Conservation (phyloP, 2,329 filamentous ascomycete species). For the Colletotrichum falcatum region DNA sequence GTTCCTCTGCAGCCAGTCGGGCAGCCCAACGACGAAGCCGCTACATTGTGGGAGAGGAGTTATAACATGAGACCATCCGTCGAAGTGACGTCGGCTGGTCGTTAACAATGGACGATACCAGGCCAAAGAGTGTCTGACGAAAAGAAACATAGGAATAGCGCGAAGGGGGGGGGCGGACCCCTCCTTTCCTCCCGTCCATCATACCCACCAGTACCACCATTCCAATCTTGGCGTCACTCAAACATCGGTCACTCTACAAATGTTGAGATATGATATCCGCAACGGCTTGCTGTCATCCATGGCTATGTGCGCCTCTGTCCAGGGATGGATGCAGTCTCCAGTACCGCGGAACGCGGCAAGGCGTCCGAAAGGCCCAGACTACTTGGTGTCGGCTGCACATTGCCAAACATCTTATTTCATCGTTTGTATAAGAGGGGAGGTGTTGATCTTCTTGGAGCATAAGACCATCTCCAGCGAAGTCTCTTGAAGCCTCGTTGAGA, state of each 20-base stretch:
- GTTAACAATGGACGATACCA: conserved; percentile 5
- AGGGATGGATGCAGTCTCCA: conserved; percentile 21
- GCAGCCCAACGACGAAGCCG: conserved; percentile 9
- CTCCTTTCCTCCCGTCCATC: background rate
- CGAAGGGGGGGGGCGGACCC: background rate
- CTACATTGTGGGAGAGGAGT: conserved; percentile 1
- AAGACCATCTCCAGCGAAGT: background rate
- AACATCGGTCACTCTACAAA: conserved; percentile 25
- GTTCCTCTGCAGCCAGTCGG: conserved; percentile 2
- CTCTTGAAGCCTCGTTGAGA: background rate
- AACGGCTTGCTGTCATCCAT: background rate
- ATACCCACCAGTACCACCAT: background rate
- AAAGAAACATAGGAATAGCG: background rate
- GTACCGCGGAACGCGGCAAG: conserved; percentile 37
- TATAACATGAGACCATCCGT: background rate
- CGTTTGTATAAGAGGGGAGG: background rate
- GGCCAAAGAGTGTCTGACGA: background rate
- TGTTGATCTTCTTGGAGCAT: background rate
- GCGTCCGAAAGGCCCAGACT: conserved; percentile 14
- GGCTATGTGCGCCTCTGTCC: background rate
- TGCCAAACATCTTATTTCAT: background rate
- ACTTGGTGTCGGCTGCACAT: background rate
- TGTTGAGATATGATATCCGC: conserved; percentile 35
- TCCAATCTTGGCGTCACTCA: conserved; percentile 3
- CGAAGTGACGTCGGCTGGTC: conserved; percentile 29